phyloP scores from a whole-genome alignment of 495 filamentous ascomycete genomes.

The Apiosordaria backusii region DNA sequence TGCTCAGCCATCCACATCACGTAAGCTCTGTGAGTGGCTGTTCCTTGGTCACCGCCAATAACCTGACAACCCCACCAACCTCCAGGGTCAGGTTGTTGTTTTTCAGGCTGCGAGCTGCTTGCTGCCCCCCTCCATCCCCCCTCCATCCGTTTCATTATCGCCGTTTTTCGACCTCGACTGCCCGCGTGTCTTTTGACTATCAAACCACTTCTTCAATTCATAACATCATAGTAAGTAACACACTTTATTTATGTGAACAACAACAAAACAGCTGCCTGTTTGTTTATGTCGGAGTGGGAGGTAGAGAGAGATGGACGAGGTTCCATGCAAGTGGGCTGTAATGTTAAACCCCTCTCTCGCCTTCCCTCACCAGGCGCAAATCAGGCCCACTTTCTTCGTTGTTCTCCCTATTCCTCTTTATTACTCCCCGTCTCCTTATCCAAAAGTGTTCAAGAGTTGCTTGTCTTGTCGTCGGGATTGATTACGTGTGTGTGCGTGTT shows the following conservation, averaged over 20 bases:
- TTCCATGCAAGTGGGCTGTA: not conserved
- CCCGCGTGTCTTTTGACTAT: not conserved
- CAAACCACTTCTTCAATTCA: not conserved
- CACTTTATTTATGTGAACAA: too few relatives aligned
- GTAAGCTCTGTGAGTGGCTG: constrained; percentile 18
- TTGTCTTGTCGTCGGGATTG: too few relatives aligned
- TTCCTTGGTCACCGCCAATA: constrained; percentile 19
- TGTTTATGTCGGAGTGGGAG: constrained; percentile 4
- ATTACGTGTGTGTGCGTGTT: too few relatives aligned
- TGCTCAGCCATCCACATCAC: constrained; percentile 11
- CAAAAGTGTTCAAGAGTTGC: too few relatives aligned
- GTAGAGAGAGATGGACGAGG: not conserved
- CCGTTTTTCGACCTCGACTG: not conserved
- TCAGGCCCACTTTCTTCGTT: not conserved
- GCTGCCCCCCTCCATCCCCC: constrained; percentile 18
- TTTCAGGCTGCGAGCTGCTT: constrained; percentile 18
- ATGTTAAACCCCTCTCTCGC: not conserved
- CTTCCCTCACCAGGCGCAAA: constrained; percentile 9
- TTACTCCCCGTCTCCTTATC: not conserved
- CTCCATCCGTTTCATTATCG: constrained; percentile 30
- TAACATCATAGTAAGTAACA: too few relatives aligned
- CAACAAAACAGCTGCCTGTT: not conserved
- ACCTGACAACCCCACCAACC: constrained; percentile 25
- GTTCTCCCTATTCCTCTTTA: not conserved
- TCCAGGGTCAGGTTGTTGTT: constrained; percentile 21